Base-by-base conservation (phyloP, 148 eudicot species). In the Mesembryanthemum crystallinum region DNA sequence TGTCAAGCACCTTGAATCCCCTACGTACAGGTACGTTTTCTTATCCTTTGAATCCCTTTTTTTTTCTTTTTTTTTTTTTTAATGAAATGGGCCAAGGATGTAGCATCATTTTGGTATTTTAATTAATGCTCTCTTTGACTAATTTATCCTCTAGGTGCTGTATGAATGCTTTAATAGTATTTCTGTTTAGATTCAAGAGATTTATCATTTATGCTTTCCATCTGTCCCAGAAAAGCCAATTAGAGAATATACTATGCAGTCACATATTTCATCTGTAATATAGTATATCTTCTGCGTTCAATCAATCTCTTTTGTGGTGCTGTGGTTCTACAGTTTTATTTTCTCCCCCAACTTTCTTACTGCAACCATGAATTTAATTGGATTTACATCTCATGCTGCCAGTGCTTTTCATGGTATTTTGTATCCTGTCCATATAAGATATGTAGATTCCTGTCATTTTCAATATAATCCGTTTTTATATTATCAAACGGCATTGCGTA, bases 1-100 rank as follows among this genome's bases (percentile, higher is more conserved):
- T 62, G 73, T 32, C 60, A 58, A 67, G 68, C 73, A 52, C 55
- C 62, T 52, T 61, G 64, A 81, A 67, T 72, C 45, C 73, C 76
- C 80, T 58, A 80, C 23, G 3, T 66, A 71, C 83, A 76, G 83
- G 83, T 81, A 76, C 33, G n/a, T 58, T 64, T 58, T 32, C 73
- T 67, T 39, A 55, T 71, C 76, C 5, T 75, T 75, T n/a, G n/a
- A n/a, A n/a, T 35, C 39, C 39, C n/a, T n/a, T n/a, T 35, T 35
- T 6, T 35, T 35, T 35, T 35, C 52, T 28, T 37, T 58, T 59
- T 76, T 67, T 81, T 65, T 14, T 30, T 62, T 66, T 72, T 66
- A 60, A 28, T 37, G 61, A 28, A 32, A 35, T 59, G 73, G 76
- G 45, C 63, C 69, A 9, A 72, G 66, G 60, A 39, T 49, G 55